A percentile compares a stretch with the other conserved stretches of the same genome.
These are phyloP conservation scores for Naegleria gruberi DNA, from an alignment of 208 protist species.

Conservation along the genomic window DNA sequence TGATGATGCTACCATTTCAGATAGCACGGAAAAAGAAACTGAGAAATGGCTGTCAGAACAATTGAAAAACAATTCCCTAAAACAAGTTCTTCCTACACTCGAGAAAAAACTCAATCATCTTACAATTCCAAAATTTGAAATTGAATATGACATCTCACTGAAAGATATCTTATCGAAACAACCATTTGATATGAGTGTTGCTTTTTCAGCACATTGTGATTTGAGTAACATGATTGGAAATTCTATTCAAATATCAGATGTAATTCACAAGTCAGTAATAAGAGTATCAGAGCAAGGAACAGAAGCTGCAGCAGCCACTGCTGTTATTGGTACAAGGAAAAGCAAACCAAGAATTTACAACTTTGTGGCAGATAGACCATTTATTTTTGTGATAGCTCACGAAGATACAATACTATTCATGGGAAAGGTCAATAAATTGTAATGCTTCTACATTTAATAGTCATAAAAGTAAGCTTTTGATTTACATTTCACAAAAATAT, in stretches of 20 bases:
- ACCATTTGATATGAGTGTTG: not conserved
- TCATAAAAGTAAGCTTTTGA: too few species aligned
- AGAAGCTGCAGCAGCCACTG: constrained; percentile 9
- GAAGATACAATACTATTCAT: not conserved
- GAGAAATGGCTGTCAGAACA: too few species aligned
- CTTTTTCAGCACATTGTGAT: too few species aligned
- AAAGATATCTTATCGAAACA: not conserved
- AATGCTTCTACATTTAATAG: too few species aligned
- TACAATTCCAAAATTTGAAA: not conserved
- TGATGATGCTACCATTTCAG: too few species aligned
- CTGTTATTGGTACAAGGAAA: not conserved
- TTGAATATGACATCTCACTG: not conserved
- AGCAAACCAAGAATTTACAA: not conserved
- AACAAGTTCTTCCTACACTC: not conserved
- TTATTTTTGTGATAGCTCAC: not conserved
- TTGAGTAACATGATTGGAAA: too few species aligned
- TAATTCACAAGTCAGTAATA: constrained; percentile 8
- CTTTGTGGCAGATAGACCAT: not conserved
- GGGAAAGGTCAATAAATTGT: not conserved
- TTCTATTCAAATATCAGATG: not conserved
- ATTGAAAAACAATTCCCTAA: not conserved
- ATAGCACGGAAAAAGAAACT: too few species aligned
- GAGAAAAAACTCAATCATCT: not conserved
- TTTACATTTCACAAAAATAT: too few species aligned
- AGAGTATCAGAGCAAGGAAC: not conserved